Base-by-base conservation (phyloP, 2,329 filamentous ascomycete genomes). In the Verticillium zaregamsianum region DNA sequence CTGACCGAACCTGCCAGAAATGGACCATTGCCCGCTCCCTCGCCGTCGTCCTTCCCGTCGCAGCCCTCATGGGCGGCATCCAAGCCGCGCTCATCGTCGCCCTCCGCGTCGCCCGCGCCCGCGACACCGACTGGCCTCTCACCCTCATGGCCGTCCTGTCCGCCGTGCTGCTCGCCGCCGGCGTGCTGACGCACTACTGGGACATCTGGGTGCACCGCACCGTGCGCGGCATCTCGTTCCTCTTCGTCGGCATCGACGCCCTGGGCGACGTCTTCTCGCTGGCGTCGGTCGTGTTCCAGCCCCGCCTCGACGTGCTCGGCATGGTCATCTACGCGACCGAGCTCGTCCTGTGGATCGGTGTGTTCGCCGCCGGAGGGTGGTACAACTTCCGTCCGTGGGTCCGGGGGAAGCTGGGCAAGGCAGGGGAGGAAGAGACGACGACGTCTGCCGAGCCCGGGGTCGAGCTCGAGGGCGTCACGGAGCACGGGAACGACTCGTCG, bases 231-330 rank as follows among this genome's bases (percentile, higher is more conserved):
- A 90, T 91, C 45, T 90, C 87, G 1, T 91, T 91, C 71, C 76
- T 90, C 2, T 92, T 92, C 66, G 87, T 90, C 0, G 85, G 78
- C 1, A 88, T 91, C 54, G 89, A 91, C 72, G 89, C 88, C 0
- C 78, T 85, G 0, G 89, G 89, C 0, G 89, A 91, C 70, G 70
- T 91, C 3, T 87, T 87, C 60, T 90, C 87, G 0, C 74, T 91
- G 0, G 70, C 88, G 3, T 89, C 88, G 0, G 77, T 91, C 17
- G 75, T 89, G 52, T 90, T 89, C 65, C 82, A 89, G 69, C 77
- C 79, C 0, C 74, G 76, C 20, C 68, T 88, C 3, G 84, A 90
- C 67, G 69, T 88, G 0, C 72, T 90, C 0, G 89, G 88, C 0
- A 80, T 91, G 63, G 80, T 87, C 1, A 89, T 90, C 17, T 91